Evolutionary conservation across 2,329 filamentous ascomycete species (phyloP).

Genomic region (Fusarium sulawesiense): DNA sequence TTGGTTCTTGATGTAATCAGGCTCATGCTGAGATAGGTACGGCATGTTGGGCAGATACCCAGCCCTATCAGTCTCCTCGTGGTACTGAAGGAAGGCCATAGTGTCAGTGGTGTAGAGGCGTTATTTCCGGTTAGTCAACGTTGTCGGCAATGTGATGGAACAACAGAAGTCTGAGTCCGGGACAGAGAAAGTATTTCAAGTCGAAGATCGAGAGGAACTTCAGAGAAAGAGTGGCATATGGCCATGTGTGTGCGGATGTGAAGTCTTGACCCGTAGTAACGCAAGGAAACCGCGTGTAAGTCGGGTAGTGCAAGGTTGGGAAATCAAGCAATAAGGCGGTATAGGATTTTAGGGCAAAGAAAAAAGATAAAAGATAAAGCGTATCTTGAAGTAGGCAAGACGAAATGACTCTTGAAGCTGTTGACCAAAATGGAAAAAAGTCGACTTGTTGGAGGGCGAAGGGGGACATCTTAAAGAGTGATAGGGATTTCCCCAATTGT

Average conservation of each 20-base stretch:
- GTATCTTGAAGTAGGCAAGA: background rate
- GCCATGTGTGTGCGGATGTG: constrained; percentile 4
- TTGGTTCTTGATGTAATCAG: constrained; percentile 1
- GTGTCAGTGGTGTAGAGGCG: background rate
- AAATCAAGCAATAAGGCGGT: background rate
- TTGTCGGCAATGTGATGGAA: background rate
- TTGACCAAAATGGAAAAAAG: background rate
- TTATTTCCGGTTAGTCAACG: background rate
- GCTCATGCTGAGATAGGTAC: background rate
- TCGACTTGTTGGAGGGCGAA: constrained; percentile 27
- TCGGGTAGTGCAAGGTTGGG: constrained; percentile 10
- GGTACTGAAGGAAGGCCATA: constrained; percentile 11
- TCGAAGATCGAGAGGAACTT: background rate
- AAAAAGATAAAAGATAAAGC: background rate
- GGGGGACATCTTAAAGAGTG: constrained; percentile 29
- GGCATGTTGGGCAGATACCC: background rate
- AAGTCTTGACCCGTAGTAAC: background rate
- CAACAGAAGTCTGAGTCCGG: background rate
- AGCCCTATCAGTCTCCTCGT: background rate
- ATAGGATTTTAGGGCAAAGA: background rate
- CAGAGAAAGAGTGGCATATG: background rate
- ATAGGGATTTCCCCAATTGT: constrained; percentile 13
- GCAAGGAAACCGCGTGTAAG: constrained; percentile 28
- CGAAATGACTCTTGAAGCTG: background rate
- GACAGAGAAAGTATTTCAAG: background rate